Evolutionary conservation across 1,284 basidiomycete genomes (phyloP).

Genomic region (Polyporus tsugae): DNA sequence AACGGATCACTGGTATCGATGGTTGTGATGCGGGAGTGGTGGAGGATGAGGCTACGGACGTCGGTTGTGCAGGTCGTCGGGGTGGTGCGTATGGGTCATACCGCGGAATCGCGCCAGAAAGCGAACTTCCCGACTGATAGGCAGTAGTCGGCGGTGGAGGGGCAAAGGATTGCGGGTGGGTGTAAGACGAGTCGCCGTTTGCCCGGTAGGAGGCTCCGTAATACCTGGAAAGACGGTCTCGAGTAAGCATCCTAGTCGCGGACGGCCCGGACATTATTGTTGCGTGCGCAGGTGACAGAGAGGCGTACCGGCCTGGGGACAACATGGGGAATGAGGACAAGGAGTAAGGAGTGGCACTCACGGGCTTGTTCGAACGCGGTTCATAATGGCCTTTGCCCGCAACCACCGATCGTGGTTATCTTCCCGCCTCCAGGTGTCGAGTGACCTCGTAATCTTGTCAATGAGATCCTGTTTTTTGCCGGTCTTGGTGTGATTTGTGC

Average conservation of each 20-base stretch:
- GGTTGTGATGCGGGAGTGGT: slow-evolving; percentile 40
- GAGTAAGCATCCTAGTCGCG: slow-evolving; percentile 2
- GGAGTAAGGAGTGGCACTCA: slow-evolving; percentile 50
- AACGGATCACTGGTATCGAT: slow-evolving; percentile 57
- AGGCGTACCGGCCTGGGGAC: not conserved
- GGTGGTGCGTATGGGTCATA: slow-evolving; percentile 74
- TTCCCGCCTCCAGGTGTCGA: slow-evolving; percentile 65
- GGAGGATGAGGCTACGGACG: slow-evolving; percentile 35
- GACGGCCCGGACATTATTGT: not conserved
- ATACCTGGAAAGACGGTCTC: slow-evolving; percentile 6
- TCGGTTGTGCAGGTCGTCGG: slow-evolving; percentile 50
- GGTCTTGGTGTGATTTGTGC: slow-evolving; percentile 71
- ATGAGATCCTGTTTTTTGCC: slow-evolving; percentile 88
- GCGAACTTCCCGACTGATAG: slow-evolving; percentile 21
- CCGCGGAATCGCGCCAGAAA: slow-evolving; percentile 44
- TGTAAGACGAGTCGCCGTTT: slow-evolving; percentile 27
- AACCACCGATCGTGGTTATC: slow-evolving; percentile 69
- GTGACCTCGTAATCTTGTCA: slow-evolving; percentile 64
- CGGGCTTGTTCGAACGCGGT: slow-evolving; percentile 66
- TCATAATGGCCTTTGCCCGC: slow-evolving; percentile 68
- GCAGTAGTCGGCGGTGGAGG: slow-evolving; percentile 24
- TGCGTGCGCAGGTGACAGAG: not conserved
- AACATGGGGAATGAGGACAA: not conserved
- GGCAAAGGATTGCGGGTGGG: slow-evolving; percentile 24
- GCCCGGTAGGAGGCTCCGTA: slow-evolving; percentile 3